Evolutionary conservation across 805 yeast genomes (phyloP), one percentile per base, ranked within the genome.

Genomic region (Pichia kluyveri): DNA sequence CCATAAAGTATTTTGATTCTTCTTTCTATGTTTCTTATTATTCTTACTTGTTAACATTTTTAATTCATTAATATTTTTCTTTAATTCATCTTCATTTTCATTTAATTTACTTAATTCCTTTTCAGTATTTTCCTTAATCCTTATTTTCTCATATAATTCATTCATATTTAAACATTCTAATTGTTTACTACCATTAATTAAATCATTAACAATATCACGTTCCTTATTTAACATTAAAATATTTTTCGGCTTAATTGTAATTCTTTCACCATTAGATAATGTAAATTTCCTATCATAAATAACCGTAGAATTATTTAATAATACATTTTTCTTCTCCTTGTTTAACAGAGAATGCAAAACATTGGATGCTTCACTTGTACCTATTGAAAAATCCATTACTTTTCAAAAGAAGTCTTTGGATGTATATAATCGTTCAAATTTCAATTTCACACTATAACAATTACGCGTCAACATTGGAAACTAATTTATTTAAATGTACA

Each of bases 1-100:
- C 80, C 75, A 66, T 31, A 73, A 54, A 19, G 43, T 11, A 30
- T 48, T 43, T 39, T 36, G 18, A 31, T 28, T 37, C 26, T 37
- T 38, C 8, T 8, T 28, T 15, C 45, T 44, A 11, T 19, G 28
- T 18, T 32, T 34, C 4, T 9, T 26, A 15, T 48, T 44, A 8
- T 26, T 38, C 15, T 38, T 38, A 15, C 12, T 26, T 6, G 38
- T 31, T 11, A 34, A n/a, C 26, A 31, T 28, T 15, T 40, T 23
- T 5, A 51, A 42, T 23, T 42, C 38, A 28, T 42, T 47, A 18
- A 40, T 45, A 31, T 37, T 27, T 5, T 46, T 41, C 11, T 46
- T 34, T 2, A 39, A 17, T 31, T 42, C 45, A 44, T 31, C 40
- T 26, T 17, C 31, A 12, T 23, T 32, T 3, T 32, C 30, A 4